These are phyloP conservation scores for Phyllosticta citriasiana DNA, from an alignment of 2,329 filamentous ascomycete species.

Conservation along the genomic window DNA sequence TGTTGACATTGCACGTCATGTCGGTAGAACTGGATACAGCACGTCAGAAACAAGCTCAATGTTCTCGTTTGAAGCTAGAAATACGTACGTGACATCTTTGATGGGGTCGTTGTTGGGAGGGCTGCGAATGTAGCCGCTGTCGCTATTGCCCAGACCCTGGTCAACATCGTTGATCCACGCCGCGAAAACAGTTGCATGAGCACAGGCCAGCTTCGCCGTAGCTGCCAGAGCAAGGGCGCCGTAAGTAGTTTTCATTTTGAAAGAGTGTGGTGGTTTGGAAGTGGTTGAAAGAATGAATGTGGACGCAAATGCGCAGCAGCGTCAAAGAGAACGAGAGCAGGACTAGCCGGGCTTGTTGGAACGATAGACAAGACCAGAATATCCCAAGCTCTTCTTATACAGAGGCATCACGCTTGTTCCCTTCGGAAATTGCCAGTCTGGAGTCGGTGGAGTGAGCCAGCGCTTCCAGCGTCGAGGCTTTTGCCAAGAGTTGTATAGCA, in stretches of 20 bases:
- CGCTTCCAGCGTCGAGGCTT: background rate
- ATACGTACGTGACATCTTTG: slow-evolving; percentile 20
- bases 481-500: slow-evolving; percentile 6
- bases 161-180: slow-evolving; percentile 34
- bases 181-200: slow-evolving; percentile 27
- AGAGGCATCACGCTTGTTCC: background rate
- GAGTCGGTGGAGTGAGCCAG: background rate
- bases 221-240: slow-evolving; percentile 22
- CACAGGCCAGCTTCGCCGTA: slow-evolving; percentile 21
- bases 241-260: slow-evolving; percentile 23
- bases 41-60: background rate
- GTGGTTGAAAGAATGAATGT: slow-evolving; percentile 7
- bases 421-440: background rate
- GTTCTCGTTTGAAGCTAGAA: background rate
- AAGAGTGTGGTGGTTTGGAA: slow-evolving; percentile 12
- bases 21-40: slow-evolving; percentile 13
- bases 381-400: background rate
- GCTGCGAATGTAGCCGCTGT: slow-evolving; percentile 40
- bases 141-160: slow-evolving; percentile 26
- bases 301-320: slow-evolving; percentile 5
- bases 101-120: slow-evolving; percentile 29
- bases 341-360: slow-evolving; percentile 6
- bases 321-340: background rate
- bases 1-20: slow-evolving; percentile 28
- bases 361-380: background rate